Evolutionary conservation across 306 rosid genomes (phyloP), one percentile per base, ranked within the genome.

Genomic region (Fragaria nilgerrensis): DNA sequence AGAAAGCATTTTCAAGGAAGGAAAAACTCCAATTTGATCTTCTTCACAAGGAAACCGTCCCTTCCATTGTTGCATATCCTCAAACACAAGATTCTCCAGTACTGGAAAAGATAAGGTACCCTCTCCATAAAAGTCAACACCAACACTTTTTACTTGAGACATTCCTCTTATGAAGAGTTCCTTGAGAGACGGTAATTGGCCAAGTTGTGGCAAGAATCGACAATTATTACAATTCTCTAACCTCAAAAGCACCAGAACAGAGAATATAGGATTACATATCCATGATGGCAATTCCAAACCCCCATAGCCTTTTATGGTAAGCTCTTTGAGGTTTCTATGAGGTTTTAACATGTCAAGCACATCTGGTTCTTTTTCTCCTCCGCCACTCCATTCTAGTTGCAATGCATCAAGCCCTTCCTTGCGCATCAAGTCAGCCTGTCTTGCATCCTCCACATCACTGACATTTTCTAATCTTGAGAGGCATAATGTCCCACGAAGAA

Each of bases 401-500:
- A 84, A 25, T 56, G 61, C 75, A 16, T 61, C 19, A 74, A 80
- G 43, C 44, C 72, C 17, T 25, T 73, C 53, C 68, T 43, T 73
- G 48, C 34, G 9, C 9, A 0, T 25, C 63, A 79, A 9, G 48
- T 75, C 47, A 20, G 73, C 84, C 52, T 48, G 14, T 16, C 44
- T 43, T 37, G 65, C 78, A 70, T 70, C 72, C 29, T 43, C n/a
- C 9, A 39, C 66, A 36, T 63, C 43, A 13, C 5, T 20, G 13
- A 70, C 66, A 66, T 84, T 77, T 14, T 84, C 77, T 0, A 84
- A 19, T 55, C 75, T 67, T 7, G 75, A 68, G 14, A 84, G 32
- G 0, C 4, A 19, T 34, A 84, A 75, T 7, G 45, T 62, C 10
- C 77, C 82, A 29, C 4, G 16, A 15, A 84, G 52, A 45, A 29